Conservation (phyloP, 805 yeast genomes). For the Yarrowia deformans region DNA sequence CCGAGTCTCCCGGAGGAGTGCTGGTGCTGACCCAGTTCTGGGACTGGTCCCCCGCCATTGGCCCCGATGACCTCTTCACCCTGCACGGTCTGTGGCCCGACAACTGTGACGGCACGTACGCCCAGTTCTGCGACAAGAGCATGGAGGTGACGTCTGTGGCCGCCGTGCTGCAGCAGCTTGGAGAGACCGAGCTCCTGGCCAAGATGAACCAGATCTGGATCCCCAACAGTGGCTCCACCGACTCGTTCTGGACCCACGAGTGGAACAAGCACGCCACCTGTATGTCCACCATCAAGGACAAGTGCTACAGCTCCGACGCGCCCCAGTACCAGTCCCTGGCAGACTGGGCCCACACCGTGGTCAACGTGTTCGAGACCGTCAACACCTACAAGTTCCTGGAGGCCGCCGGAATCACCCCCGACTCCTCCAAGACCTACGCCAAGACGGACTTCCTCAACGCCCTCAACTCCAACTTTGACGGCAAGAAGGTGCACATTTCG, state of each 20-base stretch:
- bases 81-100: slow-evolving; percentile 92
- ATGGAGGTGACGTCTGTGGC: slow-evolving; percentile 62
- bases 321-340: slow-evolving; percentile 57
- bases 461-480: slow-evolving; percentile 53
- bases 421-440: slow-evolving; percentile 62
- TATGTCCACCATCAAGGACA: slow-evolving; percentile 76
- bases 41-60: slow-evolving; percentile 81
- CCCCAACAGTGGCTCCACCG: slow-evolving; percentile 71
- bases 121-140: slow-evolving; percentile 74
- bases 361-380: slow-evolving; percentile 61
- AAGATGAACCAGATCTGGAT: slow-evolving; percentile 75
- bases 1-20: slow-evolving; percentile 85
- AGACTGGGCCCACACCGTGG: slow-evolving; percentile 71
- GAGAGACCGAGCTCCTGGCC: slow-evolving; percentile 59
- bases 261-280: slow-evolving; percentile 95
- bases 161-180: slow-evolving; percentile 54
- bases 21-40: slow-evolving; percentile 89
- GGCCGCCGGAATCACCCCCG: slow-evolving; percentile 76
- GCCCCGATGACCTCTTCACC: slow-evolving; percentile 75
- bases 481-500: slow-evolving; percentile 62
- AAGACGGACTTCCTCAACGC: slow-evolving; percentile 53
- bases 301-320: slow-evolving; percentile 61
- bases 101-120: slow-evolving; percentile 80
- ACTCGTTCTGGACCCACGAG: slow-evolving; percentile 84
- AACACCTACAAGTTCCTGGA: slow-evolving; percentile 73